phyloP scores from a whole-genome alignment of 345 rosid species.

The Melastoma malabathricum region DNA sequence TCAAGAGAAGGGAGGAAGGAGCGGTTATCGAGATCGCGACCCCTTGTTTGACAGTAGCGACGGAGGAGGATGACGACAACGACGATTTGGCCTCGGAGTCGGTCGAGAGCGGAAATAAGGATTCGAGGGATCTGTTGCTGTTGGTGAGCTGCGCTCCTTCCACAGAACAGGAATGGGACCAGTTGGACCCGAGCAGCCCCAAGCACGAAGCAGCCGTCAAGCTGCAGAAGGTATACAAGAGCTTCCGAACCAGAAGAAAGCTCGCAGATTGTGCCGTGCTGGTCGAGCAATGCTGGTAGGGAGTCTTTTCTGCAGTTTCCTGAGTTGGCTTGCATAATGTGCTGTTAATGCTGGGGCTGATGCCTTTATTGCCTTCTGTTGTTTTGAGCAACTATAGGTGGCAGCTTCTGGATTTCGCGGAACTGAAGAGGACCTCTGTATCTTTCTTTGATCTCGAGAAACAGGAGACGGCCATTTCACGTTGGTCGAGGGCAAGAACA shows the following conservation, averaged over 20 bases:
- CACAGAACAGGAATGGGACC: slow-evolving; percentile 11
- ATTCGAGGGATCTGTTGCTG: slow-evolving; percentile 7
- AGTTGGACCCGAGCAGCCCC: slow-evolving; percentile 42
- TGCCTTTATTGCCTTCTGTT: slow-evolving; percentile 1
- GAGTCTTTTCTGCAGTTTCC: slow-evolving; percentile 11
- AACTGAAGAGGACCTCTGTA: slow-evolving; percentile 72
- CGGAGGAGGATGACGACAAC: slow-evolving; percentile 13
- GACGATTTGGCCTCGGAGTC: slow-evolving; percentile 1
- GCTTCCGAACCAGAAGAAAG: slow-evolving; percentile 88
- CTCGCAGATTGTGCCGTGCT: slow-evolving; percentile 92
- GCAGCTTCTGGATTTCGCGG: slow-evolving; percentile 83
- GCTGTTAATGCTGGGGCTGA: neutral
- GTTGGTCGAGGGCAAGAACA: slow-evolving; percentile 95
- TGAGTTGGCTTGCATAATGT: neutral
- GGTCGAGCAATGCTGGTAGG: slow-evolving; percentile 88
- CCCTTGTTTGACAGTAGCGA: slow-evolving; percentile 7
- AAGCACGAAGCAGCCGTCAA: slow-evolving; percentile 73
- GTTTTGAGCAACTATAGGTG: slow-evolving; percentile 33
- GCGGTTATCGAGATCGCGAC: slow-evolving; percentile 29
- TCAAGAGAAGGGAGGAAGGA: slow-evolving; percentile 47
- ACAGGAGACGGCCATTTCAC: slow-evolving; percentile 84
- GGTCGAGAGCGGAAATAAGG: slow-evolving; percentile 2
- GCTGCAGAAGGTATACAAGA: slow-evolving; percentile 83
- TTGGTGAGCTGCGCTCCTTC: neutral
- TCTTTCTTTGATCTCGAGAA: slow-evolving; percentile 85